Evolutionary conservation across 2,329 filamentous ascomycete genomes (phyloP), one percentile per base, ranked within the genome.

Genomic region (Coccinonectria pachysandricola): DNA sequence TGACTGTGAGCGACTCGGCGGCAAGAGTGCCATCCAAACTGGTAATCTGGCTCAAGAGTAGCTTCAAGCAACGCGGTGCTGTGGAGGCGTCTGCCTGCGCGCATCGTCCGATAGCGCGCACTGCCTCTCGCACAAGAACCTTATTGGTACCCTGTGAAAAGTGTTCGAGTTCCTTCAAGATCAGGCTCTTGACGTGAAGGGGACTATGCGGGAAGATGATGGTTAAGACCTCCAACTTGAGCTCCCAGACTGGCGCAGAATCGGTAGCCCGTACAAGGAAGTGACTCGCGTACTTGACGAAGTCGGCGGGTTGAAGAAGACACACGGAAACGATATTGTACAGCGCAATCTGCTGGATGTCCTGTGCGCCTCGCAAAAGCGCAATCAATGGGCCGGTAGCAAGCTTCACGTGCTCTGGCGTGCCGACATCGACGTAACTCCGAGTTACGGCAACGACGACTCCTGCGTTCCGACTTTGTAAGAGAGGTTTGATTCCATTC

Each of bases 281-380:
- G 56, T 94, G 91, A 17, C 80, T 82, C 11, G 81, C 74, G 48
- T 94, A 88, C 48, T 75, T 81, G 30, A 88, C 81, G 51, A 98
- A 98, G n/a, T 79, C 71, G 19, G 71, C 63, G 0, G 91, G 85
- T 10, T 74, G 66, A 15, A 68, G 62, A 8, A 96, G 65, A 45
- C 84, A 91, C 22, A 98, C 82, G n/a, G 85, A 81, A 8, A 95
- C 86, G 32, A 96, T 87, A 50, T 96, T 95, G 63, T 88, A 88
- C 11, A 98, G 68, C 1, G 85, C 87, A 19, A 94, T 71, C 47
- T 92, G 79, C 49, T 93, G 80, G 26, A 94, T 85, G 49, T 96
- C 88, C 33, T 82, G 75, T 0, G 86, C 76, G 8, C 83, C 79
- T 30, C 91, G 75, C 31, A 98, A 64, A 16, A 98, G 70, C 10